Conservation (phyloP, 495 filamentous ascomycete genomes). For the Penicillium desertorum region DNA sequence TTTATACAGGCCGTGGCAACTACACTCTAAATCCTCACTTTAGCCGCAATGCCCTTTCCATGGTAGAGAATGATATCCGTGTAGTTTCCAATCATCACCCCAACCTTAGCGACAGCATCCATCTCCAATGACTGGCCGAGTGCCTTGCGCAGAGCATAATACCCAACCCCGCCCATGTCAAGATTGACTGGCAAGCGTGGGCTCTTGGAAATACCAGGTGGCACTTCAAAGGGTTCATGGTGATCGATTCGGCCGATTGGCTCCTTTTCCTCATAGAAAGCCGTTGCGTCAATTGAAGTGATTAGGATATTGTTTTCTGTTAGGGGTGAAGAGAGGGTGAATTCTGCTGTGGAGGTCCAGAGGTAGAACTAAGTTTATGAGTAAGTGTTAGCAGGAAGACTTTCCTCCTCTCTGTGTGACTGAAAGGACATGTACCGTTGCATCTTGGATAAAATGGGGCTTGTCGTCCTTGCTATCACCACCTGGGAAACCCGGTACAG, state of each 20-base stretch:
- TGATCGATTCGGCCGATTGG: slow-evolving; percentile 75
- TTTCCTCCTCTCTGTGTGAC: slow-evolving; percentile 8
- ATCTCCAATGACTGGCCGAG: slow-evolving; percentile 78
- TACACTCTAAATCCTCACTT: slow-evolving; percentile 57
- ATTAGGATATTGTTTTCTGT: slow-evolving; percentile 67
- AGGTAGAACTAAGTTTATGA: slow-evolving; percentile 61
- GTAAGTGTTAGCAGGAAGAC: background rate
- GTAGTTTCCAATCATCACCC: slow-evolving; percentile 71
- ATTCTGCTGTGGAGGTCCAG: slow-evolving; percentile 80
- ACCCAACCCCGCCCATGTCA: slow-evolving; percentile 74
- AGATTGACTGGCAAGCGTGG: slow-evolving; percentile 81
- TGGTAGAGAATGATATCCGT: slow-evolving; percentile 65
- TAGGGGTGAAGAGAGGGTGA: slow-evolving; percentile 79
- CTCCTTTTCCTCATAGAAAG: slow-evolving; percentile 77
- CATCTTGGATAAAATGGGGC: slow-evolving; percentile 74
- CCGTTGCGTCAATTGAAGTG: slow-evolving; percentile 76
- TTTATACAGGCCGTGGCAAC: background rate
- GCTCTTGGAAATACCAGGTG: slow-evolving; percentile 66
- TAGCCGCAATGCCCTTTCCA: slow-evolving; percentile 73
- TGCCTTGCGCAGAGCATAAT: slow-evolving; percentile 76
- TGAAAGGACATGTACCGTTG: slow-evolving; percentile 58
- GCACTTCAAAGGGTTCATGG: slow-evolving; percentile 70
- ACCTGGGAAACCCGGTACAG: slow-evolving; percentile 48
- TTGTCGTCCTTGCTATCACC: slow-evolving; percentile 46
- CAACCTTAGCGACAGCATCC: slow-evolving; percentile 72